A percentile compares a stretch with the other conserved stretches of the same genome.
These are phyloP conservation scores for Citrus reticulata DNA, from an alignment of 345 rosid genomes.

Conservation along the genomic window DNA sequence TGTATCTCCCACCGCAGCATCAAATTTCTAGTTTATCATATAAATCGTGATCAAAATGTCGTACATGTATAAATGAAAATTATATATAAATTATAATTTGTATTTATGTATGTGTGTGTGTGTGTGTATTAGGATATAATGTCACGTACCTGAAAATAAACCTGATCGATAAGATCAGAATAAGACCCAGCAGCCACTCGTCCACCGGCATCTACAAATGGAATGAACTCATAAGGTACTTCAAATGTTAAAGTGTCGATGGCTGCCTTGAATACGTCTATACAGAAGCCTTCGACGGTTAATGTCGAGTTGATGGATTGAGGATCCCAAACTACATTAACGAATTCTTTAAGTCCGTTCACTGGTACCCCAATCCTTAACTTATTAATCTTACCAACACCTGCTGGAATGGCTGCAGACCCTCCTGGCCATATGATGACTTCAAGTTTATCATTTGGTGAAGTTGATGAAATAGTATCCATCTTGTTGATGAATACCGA, in stretches of 20 bases:
- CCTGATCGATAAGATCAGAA: slow-evolving; percentile 26
- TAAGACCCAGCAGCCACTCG: slow-evolving; percentile 11
- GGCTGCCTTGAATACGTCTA: slow-evolving; percentile 35
- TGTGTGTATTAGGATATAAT: too few species aligned
- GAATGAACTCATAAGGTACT: slow-evolving; percentile 27
- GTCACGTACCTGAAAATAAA: slow-evolving; percentile 28
- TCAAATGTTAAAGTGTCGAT: slow-evolving; percentile 15
- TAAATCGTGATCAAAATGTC: not conserved
- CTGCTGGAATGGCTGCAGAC: slow-evolving; percentile 12
- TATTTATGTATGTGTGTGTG: too few species aligned
- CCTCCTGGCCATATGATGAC: slow-evolving; percentile 36
- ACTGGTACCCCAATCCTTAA: slow-evolving; percentile 36
- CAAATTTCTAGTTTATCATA: not conserved
- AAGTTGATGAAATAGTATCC: not conserved
- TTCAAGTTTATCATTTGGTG: slow-evolving; percentile 12
- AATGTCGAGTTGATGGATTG: not conserved
- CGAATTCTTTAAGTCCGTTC: slow-evolving; percentile 22
- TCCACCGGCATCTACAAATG: not conserved
- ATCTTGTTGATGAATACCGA: not conserved
- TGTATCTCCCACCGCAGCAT: not conserved
- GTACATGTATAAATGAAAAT: not conserved
- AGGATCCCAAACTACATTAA: slow-evolving; percentile 11
- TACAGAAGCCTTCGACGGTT: slow-evolving; percentile 26
- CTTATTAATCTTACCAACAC: not conserved
- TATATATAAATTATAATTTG: not conserved